phyloP scores from a whole-genome alignment of 2,329 filamentous ascomycete genomes.

The Ophiostoma pallidulum region DNA sequence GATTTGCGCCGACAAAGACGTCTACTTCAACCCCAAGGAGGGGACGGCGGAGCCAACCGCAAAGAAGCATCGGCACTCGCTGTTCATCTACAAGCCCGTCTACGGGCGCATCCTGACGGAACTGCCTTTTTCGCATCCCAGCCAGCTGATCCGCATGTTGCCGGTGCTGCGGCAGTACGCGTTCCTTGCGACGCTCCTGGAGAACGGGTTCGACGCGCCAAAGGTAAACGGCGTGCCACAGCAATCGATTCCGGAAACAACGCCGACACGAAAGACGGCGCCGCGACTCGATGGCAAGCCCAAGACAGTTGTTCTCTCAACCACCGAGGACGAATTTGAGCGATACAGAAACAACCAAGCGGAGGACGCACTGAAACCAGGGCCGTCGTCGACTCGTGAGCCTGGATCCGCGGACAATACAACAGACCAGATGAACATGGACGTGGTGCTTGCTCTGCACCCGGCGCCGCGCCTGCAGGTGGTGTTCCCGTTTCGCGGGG shows the following conservation, averaged over 20 bases:
- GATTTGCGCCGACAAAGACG: conserved; percentile 38
- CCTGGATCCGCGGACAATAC: neutral
- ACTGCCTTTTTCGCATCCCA: conserved; percentile 68
- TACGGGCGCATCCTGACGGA: conserved; percentile 58
- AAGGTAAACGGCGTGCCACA: conserved; percentile 7
- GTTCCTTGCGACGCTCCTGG: conserved; percentile 55
- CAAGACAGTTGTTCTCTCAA: conserved; percentile 15
- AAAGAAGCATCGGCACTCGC: conserved; percentile 45
- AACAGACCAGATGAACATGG: conserved; percentile 27
- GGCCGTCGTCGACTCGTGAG: neutral
- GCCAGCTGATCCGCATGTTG: conserved; percentile 65
- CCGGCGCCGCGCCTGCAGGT: conserved; percentile 41
- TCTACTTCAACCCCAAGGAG: conserved; percentile 28
- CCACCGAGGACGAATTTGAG: conserved; percentile 20
- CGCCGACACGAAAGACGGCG: neutral
- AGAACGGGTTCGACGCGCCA: conserved; percentile 46
- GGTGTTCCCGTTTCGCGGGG: conserved; percentile 40
- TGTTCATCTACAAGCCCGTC: conserved; percentile 64
- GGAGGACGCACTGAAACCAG: neutral
- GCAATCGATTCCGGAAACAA: conserved; percentile 20
- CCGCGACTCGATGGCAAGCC: neutral
- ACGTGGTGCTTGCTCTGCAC: conserved; percentile 44
- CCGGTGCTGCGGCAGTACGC: conserved; percentile 68
- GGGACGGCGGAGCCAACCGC: neutral
- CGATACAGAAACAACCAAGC: neutral